Conservation (phyloP, 108 stramenopile genomes). For the Skeletonema costatum region DNA sequence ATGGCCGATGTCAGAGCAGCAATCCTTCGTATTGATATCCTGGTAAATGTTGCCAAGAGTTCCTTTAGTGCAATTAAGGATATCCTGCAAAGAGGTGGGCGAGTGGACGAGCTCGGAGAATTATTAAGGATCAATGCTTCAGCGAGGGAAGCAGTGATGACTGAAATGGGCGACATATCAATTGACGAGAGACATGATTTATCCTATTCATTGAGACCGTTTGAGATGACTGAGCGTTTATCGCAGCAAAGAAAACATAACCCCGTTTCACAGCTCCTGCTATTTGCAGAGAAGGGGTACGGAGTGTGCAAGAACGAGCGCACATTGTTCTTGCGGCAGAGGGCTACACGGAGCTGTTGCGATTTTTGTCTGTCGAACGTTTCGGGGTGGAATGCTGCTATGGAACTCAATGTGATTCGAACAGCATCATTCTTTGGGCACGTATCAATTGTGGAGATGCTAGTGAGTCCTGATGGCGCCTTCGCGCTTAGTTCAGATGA, state of each 20-base stretch:
- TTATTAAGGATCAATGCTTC: background rate
- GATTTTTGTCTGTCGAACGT: background rate
- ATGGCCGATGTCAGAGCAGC: background rate
- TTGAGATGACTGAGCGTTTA: background rate
- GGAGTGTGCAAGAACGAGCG: background rate
- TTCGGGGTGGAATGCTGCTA: background rate
- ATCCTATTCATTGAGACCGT: background rate
- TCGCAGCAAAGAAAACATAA: background rate
- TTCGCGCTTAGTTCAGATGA: background rate
- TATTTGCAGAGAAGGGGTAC: background rate
- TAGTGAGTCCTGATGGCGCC: background rate
- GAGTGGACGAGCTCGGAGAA: background rate
- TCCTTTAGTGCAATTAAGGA: background rate
- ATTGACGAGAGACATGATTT: background rate
- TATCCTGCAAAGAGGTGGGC: background rate
- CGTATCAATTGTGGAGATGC: background rate
- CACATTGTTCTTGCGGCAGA: background rate
- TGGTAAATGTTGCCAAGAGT: background rate
- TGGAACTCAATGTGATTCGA: background rate
- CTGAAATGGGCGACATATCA: background rate
- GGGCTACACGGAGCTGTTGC: background rate
- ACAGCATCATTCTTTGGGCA: background rate
- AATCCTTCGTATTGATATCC: background rate
- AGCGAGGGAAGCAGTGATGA: background rate
- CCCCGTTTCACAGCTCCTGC: background rate